These are phyloP conservation scores for Irpex sp. DNA, from an alignment of 1,284 basidiomycete species.

Conservation along the genomic window DNA sequence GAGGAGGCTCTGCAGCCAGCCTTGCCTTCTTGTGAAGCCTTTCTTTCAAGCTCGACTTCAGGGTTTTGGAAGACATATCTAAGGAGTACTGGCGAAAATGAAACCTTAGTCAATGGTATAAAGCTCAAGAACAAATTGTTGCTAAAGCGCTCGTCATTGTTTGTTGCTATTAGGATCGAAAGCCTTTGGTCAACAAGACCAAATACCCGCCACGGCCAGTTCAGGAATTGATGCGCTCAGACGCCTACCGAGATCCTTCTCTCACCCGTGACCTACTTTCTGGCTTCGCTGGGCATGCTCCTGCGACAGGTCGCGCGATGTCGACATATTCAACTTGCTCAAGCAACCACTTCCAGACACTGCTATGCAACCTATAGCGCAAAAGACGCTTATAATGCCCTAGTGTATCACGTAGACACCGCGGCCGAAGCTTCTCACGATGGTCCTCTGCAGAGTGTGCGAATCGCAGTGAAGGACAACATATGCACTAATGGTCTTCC, in stretches of 20 bases:
- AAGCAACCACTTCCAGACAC: neutral
- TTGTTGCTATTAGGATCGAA: conserved; percentile 23
- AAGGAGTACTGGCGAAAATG: neutral
- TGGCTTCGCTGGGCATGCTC: neutral
- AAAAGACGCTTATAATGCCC: conserved; percentile 47
- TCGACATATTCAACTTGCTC: neutral
- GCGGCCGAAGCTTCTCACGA: conserved; percentile 3
- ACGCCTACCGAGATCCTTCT: neutral
- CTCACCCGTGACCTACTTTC: neutral
- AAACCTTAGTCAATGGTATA: neutral
- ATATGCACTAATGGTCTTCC: conserved; percentile 69
- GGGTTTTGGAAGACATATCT: neutral
- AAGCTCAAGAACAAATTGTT: neutral
- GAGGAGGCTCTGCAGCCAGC: neutral
- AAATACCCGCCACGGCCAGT: neutral
- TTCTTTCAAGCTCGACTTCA: neutral
- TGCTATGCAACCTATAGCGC: conserved; percentile 12
- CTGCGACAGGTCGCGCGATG: neutral
- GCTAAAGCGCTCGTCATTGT: conserved; percentile 9
- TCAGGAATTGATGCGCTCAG: neutral
- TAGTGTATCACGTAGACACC: conserved; percentile 32
- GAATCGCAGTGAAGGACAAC: conserved; percentile 83
- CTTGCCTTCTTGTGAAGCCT: conserved; percentile 12
- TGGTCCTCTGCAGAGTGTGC: conserved; percentile 36
- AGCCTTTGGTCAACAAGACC: conserved; percentile 19